A percentile compares a stretch with the other conserved stretches of the same genome.
These are phyloP conservation scores for Neospermospora avenae DNA, from an alignment of 2,329 filamentous ascomycete species.

Conservation along the genomic window DNA sequence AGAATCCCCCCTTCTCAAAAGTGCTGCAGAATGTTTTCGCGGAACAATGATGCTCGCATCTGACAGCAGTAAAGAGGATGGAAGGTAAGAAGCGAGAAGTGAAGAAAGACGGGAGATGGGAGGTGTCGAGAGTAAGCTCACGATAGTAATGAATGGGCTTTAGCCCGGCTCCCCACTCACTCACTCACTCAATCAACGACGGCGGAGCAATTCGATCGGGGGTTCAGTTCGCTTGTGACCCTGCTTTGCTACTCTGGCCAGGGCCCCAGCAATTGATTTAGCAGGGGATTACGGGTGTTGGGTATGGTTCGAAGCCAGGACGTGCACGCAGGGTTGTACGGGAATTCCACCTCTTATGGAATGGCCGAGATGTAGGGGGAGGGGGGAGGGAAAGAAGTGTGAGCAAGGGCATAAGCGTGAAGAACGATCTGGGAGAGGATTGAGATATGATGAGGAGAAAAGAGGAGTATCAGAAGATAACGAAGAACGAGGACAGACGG, in stretches of 20 bases:
- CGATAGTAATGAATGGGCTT: constrained; percentile 25
- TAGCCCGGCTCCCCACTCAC: not conserved
- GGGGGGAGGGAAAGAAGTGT: not conserved
- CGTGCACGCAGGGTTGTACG: constrained; percentile 18
- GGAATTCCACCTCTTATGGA: constrained; percentile 19
- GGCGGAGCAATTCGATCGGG: constrained; percentile 13
- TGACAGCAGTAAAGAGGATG: constrained; percentile 2
- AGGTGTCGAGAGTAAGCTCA: constrained; percentile 18
- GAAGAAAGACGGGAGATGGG: constrained; percentile 1
- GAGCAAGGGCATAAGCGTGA: not conserved
- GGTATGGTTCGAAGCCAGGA: constrained; percentile 8
- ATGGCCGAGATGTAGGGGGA: constrained; percentile 1
- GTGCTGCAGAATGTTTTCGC: constrained; percentile 11
- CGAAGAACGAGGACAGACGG: not conserved
- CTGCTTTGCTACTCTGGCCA: constrained; percentile 4
- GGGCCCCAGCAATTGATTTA: constrained; percentile 10
- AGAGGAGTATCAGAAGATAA: too few species aligned
- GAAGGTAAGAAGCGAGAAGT: not conserved
- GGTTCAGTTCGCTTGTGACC: constrained; percentile 22
- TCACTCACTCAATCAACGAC: not conserved
- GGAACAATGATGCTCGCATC: constrained; percentile 11
- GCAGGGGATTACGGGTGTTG: constrained; percentile 18
- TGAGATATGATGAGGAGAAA: too few species aligned
- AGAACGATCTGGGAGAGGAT: not conserved
- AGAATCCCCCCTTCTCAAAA: constrained; percentile 9